These are phyloP conservation scores for Apiospora saccharicola DNA, from an alignment of 2,329 filamentous ascomycete species.

Conservation along the genomic window DNA sequence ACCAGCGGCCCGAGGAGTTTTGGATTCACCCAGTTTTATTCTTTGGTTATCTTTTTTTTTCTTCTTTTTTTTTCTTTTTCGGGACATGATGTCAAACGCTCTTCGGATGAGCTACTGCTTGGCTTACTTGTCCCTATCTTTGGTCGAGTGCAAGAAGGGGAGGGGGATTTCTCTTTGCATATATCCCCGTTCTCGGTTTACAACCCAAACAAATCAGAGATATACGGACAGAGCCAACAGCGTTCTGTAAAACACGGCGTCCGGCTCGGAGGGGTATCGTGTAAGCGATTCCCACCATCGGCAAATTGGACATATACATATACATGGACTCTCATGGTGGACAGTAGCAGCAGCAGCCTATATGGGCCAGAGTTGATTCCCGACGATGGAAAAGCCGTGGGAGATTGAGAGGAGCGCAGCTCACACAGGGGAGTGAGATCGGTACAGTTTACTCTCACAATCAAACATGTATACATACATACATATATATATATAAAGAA, in stretches of 20 bases:
- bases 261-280: not conserved
- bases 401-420: not conserved
- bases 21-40: not conserved
- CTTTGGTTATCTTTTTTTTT: not conserved
- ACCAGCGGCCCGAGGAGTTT: not conserved
- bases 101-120: not conserved
- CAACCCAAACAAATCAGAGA: not conserved
- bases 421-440: not conserved
- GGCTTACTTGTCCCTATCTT: not conserved
- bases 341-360: no score
- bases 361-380: no score
- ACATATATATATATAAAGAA: not conserved
- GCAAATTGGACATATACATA: not conserved
- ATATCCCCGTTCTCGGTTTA: not conserved
- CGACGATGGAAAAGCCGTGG: not conserved
- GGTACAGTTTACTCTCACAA: not conserved
- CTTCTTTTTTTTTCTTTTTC: not conserved
- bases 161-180: not conserved
- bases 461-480: no score
- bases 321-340: not conserved
- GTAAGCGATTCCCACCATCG: not conserved
- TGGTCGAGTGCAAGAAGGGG: not conserved
- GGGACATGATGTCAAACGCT: constrained; percentile 9
- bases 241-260: not conserved
- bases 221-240: not conserved